phyloP scores from a whole-genome alignment of 768 basidiomycete genomes.

The Rhizopogon salebrosus region DNA sequence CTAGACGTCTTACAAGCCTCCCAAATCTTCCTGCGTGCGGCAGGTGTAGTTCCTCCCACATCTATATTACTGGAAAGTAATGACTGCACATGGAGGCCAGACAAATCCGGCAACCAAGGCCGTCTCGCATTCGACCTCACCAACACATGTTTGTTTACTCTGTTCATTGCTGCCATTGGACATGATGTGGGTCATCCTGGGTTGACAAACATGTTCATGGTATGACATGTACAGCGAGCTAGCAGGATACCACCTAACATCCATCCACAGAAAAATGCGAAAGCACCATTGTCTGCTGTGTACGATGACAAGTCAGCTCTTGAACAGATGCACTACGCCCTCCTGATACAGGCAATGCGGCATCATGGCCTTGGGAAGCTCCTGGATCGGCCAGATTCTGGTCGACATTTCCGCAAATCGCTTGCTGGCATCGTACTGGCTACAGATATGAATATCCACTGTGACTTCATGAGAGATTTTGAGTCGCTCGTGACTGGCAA shows the following conservation, averaged over 20 bases:
- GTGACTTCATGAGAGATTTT: conserved; percentile 74
- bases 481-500: conserved; percentile 39
- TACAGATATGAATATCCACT: conserved; percentile 93
- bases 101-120: conserved; percentile 36
- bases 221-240: conserved; percentile 31
- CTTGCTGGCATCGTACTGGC: conserved; percentile 82
- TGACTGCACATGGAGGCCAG: conserved; percentile 29
- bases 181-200: conserved; percentile 98
- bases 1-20: conserved; percentile 93
- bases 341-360: conserved; percentile 76
- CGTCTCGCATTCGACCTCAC: conserved; percentile 38
- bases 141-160: conserved; percentile 73
- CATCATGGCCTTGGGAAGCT: conserved; percentile 70
- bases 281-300: conserved; percentile 79
- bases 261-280: conserved; percentile 77
- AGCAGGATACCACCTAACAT: conserved; percentile 6
- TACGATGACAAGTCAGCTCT: conserved; percentile 88
- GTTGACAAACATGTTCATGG: conserved; percentile 91
- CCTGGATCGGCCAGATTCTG: conserved; percentile 49
- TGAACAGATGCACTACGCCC: conserved; percentile 86
- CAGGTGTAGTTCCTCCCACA: conserved; percentile 78
- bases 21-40: conserved; percentile 76
- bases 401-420: conserved; percentile 57
- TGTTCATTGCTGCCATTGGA: conserved; percentile 90
- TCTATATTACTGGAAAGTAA: conserved; percentile 52